These are phyloP conservation scores for Anthracocystis panici-leucophaei DNA, from an alignment of 1,284 basidiomycete species.

Conservation along the genomic window DNA sequence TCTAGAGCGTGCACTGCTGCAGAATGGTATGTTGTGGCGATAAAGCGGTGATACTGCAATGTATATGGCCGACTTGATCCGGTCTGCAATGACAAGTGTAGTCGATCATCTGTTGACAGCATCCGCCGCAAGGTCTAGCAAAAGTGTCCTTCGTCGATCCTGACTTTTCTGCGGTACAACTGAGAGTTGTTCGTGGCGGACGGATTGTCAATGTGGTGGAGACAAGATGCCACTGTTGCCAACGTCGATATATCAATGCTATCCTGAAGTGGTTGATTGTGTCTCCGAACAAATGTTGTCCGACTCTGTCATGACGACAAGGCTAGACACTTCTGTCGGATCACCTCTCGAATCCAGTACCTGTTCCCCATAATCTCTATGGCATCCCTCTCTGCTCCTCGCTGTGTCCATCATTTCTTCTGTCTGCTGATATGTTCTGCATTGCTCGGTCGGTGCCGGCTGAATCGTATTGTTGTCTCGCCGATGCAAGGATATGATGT, in stretches of 20 bases:
- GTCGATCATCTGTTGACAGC: neutral
- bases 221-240: neutral
- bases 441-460: conserved; percentile 3
- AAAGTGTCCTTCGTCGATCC: neutral
- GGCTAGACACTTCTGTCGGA: too few relatives aligned
- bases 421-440: neutral
- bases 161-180: neutral
- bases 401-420: neutral
- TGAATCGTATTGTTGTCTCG: neutral
- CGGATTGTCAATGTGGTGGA: neutral
- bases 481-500: conserved; percentile 32
- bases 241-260: too few relatives aligned
- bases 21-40: neutral
- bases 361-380: neutral
- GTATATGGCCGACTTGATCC: neutral
- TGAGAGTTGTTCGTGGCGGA: too few relatives aligned
- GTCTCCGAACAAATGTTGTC: neutral
- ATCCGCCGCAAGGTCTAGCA: neutral
- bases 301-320: neutral
- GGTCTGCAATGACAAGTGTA: neutral
- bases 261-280: neutral
- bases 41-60: neutral
- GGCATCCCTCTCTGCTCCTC: neutral
- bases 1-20: neutral
- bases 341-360: neutral